Base-by-base conservation (phyloP, 306 rosid genomes). In the Vicia faba region DNA sequence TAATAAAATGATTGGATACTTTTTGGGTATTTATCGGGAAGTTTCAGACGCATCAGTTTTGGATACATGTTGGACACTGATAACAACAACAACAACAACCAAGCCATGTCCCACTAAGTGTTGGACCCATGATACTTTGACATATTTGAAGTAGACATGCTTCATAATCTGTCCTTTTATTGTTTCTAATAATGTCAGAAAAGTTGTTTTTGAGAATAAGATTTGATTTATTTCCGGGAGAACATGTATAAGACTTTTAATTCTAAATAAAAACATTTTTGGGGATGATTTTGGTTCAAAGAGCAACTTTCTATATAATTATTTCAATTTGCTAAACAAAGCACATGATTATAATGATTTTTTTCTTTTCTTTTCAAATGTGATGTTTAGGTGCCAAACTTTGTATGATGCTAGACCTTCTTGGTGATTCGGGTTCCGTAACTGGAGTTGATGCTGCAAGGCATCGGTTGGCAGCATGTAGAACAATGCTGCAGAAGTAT, bases 401-500 rank as follows among this genome's bases (percentile, higher is more conserved):
- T 57, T 93, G 96, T 75, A 78, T 90, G 96, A 79, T 93, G 19
- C 67, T 82, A 8, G 90, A 90, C 77, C 86, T 90, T 83, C 89
- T 89, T 72, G 92, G 86, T 29, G 84, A 87, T 68, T 75, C 78
- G 2, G 99, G 97, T 54, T 88, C 95, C 77, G 85, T 83, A 44
- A 86, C 96, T 35, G 99, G 89, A 5, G 92, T 93, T n/a, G 95
- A 88, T 81, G 92, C 86, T 75, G 90, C 97, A 69, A 83, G 88
- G 55, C 99, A 93, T 61, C 95, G 99, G 15, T 75, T 93, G 60
- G 95, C 90, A 0, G 95, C 95, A 2, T 90, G 96, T 69, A 90
- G 95, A 76, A 88, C 97, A 14, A 77, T 90, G 92, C 75, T 93
- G 61, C 96, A 86, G 79, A 93, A 90, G 76, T 93, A 93, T 69